phyloP scores from a whole-genome alignment of 352 stramenopile genomes.

The Phytophthora lateralis region DNA sequence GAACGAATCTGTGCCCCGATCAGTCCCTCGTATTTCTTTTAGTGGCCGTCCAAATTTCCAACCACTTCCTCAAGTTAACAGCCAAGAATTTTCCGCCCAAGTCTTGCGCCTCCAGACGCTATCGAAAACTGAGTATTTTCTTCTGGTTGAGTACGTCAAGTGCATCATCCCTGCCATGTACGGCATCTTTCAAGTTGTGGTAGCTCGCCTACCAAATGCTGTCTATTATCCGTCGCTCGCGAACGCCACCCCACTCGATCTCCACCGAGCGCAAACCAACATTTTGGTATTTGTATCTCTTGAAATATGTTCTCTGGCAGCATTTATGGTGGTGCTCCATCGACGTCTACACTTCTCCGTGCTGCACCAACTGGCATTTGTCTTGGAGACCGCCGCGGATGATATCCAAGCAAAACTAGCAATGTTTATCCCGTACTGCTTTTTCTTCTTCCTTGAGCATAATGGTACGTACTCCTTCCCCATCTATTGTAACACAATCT shows the following conservation, averaged over 20 bases:
- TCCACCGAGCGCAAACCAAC: slow-evolving; percentile 13
- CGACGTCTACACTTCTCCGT: slow-evolving; percentile 22
- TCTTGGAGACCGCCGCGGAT: slow-evolving; percentile 28
- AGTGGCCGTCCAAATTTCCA: no score
- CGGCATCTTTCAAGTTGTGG: slow-evolving; percentile 20
- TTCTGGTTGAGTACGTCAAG: slow-evolving; percentile 37
- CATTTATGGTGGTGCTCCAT: slow-evolving; percentile 14
- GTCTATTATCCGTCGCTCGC: slow-evolving; percentile 16
- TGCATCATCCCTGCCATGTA: slow-evolving; percentile 34
- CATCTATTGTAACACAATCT: neutral
- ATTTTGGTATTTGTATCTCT: neutral
- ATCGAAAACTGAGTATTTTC: slow-evolving; percentile 28
- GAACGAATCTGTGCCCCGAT: no score
- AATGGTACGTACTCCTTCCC: slow-evolving; percentile 13
- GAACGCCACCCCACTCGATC: neutral
- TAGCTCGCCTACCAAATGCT: slow-evolving; percentile 18
- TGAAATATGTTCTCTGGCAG: slow-evolving; percentile 2
- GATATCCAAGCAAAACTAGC: slow-evolving; percentile 33
- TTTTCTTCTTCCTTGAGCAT: slow-evolving; percentile 41
- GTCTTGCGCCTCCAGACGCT: slow-evolving; percentile 3
- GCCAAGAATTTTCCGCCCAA: no score
- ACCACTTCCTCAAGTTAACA: no score
- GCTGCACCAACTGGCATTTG: slow-evolving; percentile 35
- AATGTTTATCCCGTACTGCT: slow-evolving; percentile 34
- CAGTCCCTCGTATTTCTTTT: no score